Conservation (phyloP, 2,329 filamentous ascomycete species). For the Fusarium falciforme region DNA sequence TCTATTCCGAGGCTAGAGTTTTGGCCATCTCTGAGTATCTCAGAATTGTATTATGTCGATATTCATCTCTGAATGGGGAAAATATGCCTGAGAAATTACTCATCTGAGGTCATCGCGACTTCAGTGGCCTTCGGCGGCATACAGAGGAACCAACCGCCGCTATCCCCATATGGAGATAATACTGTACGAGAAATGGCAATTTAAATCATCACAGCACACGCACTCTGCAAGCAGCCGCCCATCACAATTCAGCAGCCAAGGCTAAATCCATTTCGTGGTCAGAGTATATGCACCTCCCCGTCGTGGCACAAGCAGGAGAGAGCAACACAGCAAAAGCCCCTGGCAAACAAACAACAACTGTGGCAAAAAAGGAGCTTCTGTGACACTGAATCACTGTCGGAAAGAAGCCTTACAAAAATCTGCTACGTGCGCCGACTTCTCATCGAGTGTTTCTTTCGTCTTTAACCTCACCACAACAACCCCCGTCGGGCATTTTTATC, state of each 20-base stretch:
- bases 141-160: neutral
- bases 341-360: neutral
- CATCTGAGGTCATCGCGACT: neutral
- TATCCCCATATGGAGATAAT: neutral
- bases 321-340: neutral
- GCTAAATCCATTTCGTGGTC: neutral
- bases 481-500: neutral
- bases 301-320: neutral
- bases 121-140: neutral
- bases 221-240: neutral
- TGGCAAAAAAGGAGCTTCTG: neutral
- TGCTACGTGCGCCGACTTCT: neutral
- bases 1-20: neutral
- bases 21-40: neutral
- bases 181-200: neutral
- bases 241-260: neutral
- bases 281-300: neutral
- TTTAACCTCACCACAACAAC: conserved; percentile 7
- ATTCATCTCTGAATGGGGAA: neutral
- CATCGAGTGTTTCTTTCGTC: neutral
- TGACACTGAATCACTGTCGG: conserved; percentile 24
- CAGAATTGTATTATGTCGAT: neutral
- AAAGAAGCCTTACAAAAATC: neutral
- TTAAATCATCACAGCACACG: neutral
- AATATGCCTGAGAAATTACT: neutral